Conservation (phyloP, 2,329 filamentous ascomycete genomes). For the Madurella mycetomatis region DNA sequence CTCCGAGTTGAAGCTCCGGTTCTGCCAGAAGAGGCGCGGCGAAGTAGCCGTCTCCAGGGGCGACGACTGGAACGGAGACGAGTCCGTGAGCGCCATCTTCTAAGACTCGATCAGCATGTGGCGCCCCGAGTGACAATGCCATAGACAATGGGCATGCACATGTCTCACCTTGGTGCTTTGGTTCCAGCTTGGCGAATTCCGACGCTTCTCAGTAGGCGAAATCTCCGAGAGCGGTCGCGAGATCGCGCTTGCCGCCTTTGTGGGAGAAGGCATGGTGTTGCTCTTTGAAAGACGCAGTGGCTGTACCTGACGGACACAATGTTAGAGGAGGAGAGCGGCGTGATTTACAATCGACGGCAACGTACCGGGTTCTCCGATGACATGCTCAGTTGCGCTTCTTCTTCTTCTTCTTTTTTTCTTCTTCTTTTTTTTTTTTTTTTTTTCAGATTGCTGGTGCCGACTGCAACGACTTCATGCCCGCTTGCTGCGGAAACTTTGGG, state of each 20-base stretch:
- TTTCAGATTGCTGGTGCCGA: not conserved
- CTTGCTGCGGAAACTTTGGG: not conserved
- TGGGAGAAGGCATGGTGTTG: slow-evolving; percentile 54
- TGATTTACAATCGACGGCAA: slow-evolving; percentile 1
- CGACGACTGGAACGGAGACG: slow-evolving; percentile 81
- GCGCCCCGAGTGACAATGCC: slow-evolving; percentile 8
- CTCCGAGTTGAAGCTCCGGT: slow-evolving; percentile 66
- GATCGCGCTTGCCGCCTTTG: slow-evolving; percentile 57
- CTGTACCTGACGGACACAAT: slow-evolving; percentile 54
- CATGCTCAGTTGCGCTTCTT: slow-evolving; percentile 17
- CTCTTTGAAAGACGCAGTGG: slow-evolving; percentile 76
- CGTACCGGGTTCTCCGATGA: slow-evolving; percentile 24
- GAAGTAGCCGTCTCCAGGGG: slow-evolving; percentile 66
- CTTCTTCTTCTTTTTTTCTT: not conserved
- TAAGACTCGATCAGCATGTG: slow-evolving; percentile 27
- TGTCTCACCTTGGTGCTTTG: slow-evolving; percentile 64
- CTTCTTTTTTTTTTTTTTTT: too few relatives aligned
- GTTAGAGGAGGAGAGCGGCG: slow-evolving; percentile 1
- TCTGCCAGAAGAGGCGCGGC: slow-evolving; percentile 89
- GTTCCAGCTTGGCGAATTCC: slow-evolving; percentile 91
- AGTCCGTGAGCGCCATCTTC: slow-evolving; percentile 69
- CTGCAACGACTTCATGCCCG: not conserved
- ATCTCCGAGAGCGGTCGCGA: slow-evolving; percentile 84
- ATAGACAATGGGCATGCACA: slow-evolving; percentile 15
- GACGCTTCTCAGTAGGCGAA: slow-evolving; percentile 75